Base-by-base conservation (phyloP, 352 stramenopile genomes). In the Thraustochytrium sp. region DNA sequence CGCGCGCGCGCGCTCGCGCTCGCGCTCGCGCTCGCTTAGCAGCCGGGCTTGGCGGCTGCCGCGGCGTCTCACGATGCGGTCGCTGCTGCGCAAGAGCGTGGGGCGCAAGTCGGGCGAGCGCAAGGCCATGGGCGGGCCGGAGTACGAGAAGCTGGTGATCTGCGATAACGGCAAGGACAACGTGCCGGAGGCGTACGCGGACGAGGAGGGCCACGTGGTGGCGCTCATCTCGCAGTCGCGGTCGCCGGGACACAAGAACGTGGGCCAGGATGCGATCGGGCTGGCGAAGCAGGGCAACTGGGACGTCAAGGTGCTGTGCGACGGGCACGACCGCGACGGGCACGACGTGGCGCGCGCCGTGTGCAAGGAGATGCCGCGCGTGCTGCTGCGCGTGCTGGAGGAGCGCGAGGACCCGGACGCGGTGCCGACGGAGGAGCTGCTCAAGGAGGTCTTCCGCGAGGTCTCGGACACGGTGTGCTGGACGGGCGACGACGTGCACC, bases 141-240 rank as follows among this genome's bases (percentile, higher is more conserved):
- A 82, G 23, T 76, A 44, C 26, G 18, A 84, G 23, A 84, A 76
- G 26, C 55, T 84, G 55, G 36, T 84, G 23, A 62, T 76, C 40
- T 84, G 74, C 74, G 61, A 76, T 34, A 84, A 84, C 49, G 61
- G 61, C 42, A 29, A 84, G 61, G 75, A 84, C 61, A 84, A 84
- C 38, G 40, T 56, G 34, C 75, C 75, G 23, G 55, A 84, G 59
- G 8, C 49, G 2, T 65, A 46, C 26, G 48, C 46, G 34, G 31
- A 63, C 48, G 37, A 34, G 9, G 54, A 80, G 48, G 9, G 59
- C 11, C 3, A 55, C 46, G 23, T 2, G n/a, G 61, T 84, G 18
- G 53, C 29, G 9, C 53, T 56, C 40, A 84, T 84, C 75, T 68
- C 34, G 34, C 75, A 84, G 75, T 62, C 36, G 18, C 23, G 75